These are phyloP conservation scores for Hevea brasiliensis DNA, from an alignment of 345 rosid genomes.

Conservation along the genomic window DNA sequence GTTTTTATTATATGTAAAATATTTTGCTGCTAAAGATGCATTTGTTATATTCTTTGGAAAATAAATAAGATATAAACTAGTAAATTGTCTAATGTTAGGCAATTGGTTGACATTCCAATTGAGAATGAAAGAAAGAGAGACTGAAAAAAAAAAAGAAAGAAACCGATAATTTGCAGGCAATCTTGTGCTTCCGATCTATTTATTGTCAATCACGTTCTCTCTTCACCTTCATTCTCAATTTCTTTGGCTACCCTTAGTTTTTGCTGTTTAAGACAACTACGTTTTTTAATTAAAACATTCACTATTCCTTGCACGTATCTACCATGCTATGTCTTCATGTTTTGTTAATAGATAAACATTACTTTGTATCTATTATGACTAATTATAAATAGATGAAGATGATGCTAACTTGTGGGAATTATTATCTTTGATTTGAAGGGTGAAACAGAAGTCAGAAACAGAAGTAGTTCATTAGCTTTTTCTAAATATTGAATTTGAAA, in stretches of 20 bases:
- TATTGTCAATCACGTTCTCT: neutral
- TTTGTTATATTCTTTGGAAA: neutral
- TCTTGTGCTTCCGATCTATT: neutral
- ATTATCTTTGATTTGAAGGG: too few relatives aligned
- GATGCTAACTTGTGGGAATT: too few relatives aligned
- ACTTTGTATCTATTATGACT: too few relatives aligned
- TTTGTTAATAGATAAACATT: too few relatives aligned
- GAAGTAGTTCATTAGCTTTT: too few relatives aligned
- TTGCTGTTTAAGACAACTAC: neutral
- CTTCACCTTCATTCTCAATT: neutral
- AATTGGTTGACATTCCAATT: neutral
- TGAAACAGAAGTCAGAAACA: too few relatives aligned
- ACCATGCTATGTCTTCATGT: too few relatives aligned
- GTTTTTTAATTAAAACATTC: neutral
- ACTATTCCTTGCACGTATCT: too few relatives aligned
- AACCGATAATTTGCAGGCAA: neutral
- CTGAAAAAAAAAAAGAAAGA: neutral
- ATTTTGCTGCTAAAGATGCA: slow-evolving; percentile 7
- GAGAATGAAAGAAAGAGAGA: neutral
- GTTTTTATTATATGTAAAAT: neutral
- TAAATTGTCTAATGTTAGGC: neutral
- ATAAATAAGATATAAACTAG: neutral
- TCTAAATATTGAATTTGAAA: too few relatives aligned
- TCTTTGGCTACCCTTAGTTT: neutral
- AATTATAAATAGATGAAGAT: too few relatives aligned